These are phyloP conservation scores for Scheffersomyces coipomensis DNA, from an alignment of 805 yeast species.

Conservation along the genomic window DNA sequence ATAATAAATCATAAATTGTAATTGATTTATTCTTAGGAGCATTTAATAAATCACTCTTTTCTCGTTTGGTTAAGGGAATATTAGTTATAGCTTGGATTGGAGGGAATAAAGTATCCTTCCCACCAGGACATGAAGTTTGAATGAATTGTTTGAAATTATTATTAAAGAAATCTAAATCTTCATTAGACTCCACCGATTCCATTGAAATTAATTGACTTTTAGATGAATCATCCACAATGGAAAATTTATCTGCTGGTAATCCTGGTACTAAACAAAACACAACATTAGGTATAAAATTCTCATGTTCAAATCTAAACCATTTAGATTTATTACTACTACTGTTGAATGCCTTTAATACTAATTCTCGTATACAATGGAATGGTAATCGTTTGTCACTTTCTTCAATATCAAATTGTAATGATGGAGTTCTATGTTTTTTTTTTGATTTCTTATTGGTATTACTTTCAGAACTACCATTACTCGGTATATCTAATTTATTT, in stretches of 20 bases:
- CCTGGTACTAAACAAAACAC: constrained; percentile 69
- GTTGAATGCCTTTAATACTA: constrained; percentile 13
- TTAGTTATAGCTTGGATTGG: constrained; percentile 54
- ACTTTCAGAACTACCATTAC: constrained; percentile 16
- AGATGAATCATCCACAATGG: constrained; percentile 2
- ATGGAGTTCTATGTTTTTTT: constrained; percentile 25
- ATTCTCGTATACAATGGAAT: constrained; percentile 15
- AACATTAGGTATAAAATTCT: constrained; percentile 48
- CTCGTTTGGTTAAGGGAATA: constrained; percentile 57
- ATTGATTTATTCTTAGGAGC: constrained; percentile 35
- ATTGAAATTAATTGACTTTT: constrained; percentile 3
- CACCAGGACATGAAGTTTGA: constrained; percentile 67
- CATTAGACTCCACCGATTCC: constrained; percentile 7
- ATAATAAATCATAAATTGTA: constrained; percentile 50
- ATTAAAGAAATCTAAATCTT: constrained; percentile 31
- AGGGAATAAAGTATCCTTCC: constrained; percentile 53
- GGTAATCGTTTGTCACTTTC: constrained; percentile 11
- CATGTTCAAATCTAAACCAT: constrained; percentile 51
- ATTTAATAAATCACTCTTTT: constrained; percentile 41
- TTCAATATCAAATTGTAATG: constrained; percentile 10
- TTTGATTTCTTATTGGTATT: constrained; percentile 24
- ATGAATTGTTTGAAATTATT: constrained; percentile 40
- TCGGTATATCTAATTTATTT: too few relatives aligned
- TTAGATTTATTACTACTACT: constrained; percentile 19
- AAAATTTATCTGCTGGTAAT: constrained; percentile 37